phyloP scores from a whole-genome alignment of 257 asterid species.

The Solanum dulcamara region DNA sequence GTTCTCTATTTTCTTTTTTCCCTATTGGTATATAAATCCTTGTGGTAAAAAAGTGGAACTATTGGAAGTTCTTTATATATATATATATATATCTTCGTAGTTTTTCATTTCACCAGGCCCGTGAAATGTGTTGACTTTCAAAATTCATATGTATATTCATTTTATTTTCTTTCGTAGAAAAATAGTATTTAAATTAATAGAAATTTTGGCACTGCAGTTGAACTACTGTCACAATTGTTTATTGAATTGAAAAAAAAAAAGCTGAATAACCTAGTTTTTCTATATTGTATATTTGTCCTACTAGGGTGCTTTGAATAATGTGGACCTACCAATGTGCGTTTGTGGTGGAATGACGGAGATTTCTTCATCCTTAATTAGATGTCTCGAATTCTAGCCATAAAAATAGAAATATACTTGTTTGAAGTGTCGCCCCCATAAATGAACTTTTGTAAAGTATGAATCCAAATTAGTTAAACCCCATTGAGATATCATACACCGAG shows the following conservation, averaged over 20 bases:
- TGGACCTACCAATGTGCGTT: slow-evolving; percentile 15
- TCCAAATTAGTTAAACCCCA: not conserved
- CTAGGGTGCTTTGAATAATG: not conserved
- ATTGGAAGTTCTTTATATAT: not conserved
- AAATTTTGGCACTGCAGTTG: not conserved
- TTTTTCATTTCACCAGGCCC: too few relatives aligned
- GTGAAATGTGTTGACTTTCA: too few relatives aligned
- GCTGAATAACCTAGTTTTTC: not conserved
- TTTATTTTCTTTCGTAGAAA: not conserved
- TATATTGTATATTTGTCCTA: slow-evolving; percentile 9
- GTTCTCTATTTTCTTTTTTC: too few relatives aligned
- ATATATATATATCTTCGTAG: too few relatives aligned
- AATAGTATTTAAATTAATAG: not conserved
- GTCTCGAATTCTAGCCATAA: accelerated
- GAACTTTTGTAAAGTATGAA: accelerated
- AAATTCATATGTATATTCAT: too few relatives aligned
- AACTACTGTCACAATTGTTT: not conserved
- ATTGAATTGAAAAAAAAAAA: not conserved
- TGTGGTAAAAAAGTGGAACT: too few relatives aligned
- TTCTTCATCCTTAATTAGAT: too few relatives aligned
- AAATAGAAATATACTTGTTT: too few relatives aligned
- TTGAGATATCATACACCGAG: too few relatives aligned
- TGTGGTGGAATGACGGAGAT: not conserved
- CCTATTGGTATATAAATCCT: not conserved
- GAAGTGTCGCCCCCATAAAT: accelerated